Conservation (phyloP, 371 early-diverging fungal species). For the Apophysomyces elegans region DNA sequence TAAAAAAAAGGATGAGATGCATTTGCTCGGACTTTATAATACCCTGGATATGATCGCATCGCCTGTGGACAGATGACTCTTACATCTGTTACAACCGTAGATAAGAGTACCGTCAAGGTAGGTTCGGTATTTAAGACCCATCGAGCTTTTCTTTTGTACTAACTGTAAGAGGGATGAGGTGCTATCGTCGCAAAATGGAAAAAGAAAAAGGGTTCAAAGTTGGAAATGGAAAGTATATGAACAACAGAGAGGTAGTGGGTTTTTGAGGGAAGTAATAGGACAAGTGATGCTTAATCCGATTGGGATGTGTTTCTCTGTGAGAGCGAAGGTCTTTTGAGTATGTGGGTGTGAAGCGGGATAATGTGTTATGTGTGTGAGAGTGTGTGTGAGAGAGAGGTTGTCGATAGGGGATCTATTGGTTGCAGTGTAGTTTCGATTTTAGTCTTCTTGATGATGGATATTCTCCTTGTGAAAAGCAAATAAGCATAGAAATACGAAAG, state of each 20-base stretch:
- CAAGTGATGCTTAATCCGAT: too few species aligned
- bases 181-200: conserved; percentile 3
- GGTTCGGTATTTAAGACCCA: conserved; percentile 63
- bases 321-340: too few species aligned
- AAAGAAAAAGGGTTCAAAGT: conserved; percentile 21
- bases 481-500: conserved; percentile 3
- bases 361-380: too few species aligned
- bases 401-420: conserved; percentile 6
- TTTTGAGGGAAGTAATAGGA: too few species aligned
- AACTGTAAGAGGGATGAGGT: not conserved
- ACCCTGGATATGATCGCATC: conserved; percentile 72
- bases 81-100: conserved; percentile 70
- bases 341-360: too few species aligned
- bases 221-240: too few species aligned
- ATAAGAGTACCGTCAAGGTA: conserved; percentile 59
- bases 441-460: conserved; percentile 6
- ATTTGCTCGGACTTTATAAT: conserved; percentile 11
- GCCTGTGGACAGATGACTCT: conserved; percentile 72
- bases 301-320: too few species aligned
- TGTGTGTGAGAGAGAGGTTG: not conserved
- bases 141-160: conserved; percentile 14
- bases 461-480: conserved; percentile 5
- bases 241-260: too few species aligned
- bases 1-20: not conserved
- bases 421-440: not conserved